A percentile compares a stretch with the other conserved stretches of the same genome.
These are phyloP conservation scores for Mercurialis annua DNA, from an alignment of 345 rosid genomes.

Conservation along the genomic window DNA sequence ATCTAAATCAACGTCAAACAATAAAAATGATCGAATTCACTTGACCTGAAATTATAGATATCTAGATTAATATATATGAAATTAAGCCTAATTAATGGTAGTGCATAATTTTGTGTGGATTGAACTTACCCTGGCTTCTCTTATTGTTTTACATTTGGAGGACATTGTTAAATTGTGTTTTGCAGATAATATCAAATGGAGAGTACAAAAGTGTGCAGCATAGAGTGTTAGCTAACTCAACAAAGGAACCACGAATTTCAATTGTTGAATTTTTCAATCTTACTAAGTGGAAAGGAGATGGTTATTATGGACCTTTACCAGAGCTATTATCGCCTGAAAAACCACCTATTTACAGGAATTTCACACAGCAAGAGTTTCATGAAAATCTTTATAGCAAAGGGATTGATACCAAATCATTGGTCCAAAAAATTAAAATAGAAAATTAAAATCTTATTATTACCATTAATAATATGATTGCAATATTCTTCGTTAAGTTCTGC, in stretches of 20 bases:
- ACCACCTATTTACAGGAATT: slow-evolving; percentile 26
- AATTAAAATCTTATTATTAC: neutral
- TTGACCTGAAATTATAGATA: too few relatives aligned
- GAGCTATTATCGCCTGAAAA: slow-evolving; percentile 27
- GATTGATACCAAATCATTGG: slow-evolving; percentile 27
- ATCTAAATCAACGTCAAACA: too few relatives aligned
- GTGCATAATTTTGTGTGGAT: too few relatives aligned
- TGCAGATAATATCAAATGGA: slow-evolving; percentile 36
- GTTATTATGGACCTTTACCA: slow-evolving; percentile 30
- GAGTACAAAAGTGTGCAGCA: slow-evolving; percentile 38
- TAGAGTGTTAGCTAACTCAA: slow-evolving; percentile 30
- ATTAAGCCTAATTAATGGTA: too few relatives aligned
- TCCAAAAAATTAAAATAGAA: slow-evolving; percentile 18
- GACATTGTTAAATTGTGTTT: neutral
- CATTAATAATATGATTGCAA: too few relatives aligned
- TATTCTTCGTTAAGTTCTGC: too few relatives aligned
- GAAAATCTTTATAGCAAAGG: slow-evolving; percentile 27
- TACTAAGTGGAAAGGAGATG: slow-evolving; percentile 25
- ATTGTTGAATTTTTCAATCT: slow-evolving; percentile 25
- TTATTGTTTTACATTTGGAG: neutral
- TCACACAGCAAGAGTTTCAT: slow-evolving; percentile 17
- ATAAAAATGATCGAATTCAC: too few relatives aligned
- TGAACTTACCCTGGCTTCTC: too few relatives aligned
- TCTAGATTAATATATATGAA: too few relatives aligned
- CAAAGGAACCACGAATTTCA: slow-evolving; percentile 28